These are phyloP conservation scores for Trichophyton mentagrophytes DNA, from an alignment of 2,329 filamentous ascomycete species.

Conservation along the genomic window DNA sequence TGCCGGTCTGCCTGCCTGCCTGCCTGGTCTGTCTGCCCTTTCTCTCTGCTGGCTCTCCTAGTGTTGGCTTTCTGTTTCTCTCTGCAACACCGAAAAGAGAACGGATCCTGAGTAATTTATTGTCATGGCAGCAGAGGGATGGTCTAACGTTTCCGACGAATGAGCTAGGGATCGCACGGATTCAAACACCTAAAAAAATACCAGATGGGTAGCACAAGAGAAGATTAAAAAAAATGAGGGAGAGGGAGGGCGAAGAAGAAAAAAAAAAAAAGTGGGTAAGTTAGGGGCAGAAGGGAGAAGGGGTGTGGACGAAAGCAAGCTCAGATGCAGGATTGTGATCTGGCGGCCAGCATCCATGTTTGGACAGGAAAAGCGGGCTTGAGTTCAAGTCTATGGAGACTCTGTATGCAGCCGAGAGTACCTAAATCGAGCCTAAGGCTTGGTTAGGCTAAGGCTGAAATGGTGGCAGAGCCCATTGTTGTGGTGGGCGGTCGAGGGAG, in stretches of 20 bases:
- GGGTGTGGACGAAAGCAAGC: constrained; percentile 4
- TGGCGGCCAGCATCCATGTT: constrained; percentile 7
- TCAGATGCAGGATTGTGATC: constrained; percentile 7
- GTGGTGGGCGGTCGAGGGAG: not conserved
- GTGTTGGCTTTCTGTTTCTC: not conserved
- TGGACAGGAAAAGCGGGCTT: constrained; percentile 2
- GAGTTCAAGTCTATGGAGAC: constrained; percentile 4
- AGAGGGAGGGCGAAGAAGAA: too few species aligned
- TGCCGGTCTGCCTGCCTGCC: not conserved
- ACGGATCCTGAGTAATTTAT: constrained; percentile 6
- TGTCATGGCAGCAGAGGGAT: constrained; percentile 3
- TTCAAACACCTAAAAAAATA: constrained; percentile 1
- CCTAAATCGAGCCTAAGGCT: constrained; percentile 5
- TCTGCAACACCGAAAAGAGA: not conserved
- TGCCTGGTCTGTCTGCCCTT: not conserved
- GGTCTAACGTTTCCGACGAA: constrained; percentile 6
- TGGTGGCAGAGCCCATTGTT: not conserved
- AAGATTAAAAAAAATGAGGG: constrained; percentile 5
- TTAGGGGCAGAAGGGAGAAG: not conserved
- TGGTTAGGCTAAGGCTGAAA: constrained; percentile 5
- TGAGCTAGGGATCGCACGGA: constrained; percentile 5
- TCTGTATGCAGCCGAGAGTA: constrained; percentile 6
- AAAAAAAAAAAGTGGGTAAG: not conserved
- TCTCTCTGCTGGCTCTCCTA: not conserved
- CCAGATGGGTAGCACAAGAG: constrained; percentile 8